A percentile compares a stretch with the other conserved stretches of the same genome.
Conservation (phyloP, 805 yeast genomes). For the Pichia nanzhaoensis region DNA sequence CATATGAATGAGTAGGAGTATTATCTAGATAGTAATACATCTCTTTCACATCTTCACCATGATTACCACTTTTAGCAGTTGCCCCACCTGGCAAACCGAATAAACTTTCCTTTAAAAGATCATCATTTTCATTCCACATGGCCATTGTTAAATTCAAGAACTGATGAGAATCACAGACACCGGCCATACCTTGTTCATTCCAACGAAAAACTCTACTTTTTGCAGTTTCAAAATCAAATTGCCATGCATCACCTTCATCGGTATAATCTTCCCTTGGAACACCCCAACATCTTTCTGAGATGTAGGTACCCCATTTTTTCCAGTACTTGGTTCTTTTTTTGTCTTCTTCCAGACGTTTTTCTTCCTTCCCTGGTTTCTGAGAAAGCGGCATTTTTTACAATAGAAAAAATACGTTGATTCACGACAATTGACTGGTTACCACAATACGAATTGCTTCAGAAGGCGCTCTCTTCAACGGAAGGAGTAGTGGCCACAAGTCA, state of each 20-base stretch:
- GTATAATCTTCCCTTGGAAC: conserved; percentile 87
- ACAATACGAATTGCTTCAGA: no score
- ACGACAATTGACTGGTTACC: background rate
- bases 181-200: conserved; percentile 96
- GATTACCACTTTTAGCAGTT: conserved; percentile 65
- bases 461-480: no score
- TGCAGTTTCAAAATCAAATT: conserved; percentile 81
- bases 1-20: conserved; percentile 88
- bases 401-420: background rate
- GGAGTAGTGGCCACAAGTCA: no score
- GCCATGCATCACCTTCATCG: conserved; percentile 84
- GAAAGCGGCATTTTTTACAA: conserved; percentile 18
- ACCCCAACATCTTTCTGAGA: conserved; percentile 85
- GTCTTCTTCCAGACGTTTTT: conserved; percentile 37
- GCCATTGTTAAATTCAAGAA: conserved; percentile 71
- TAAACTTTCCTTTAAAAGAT: conserved; percentile 73
- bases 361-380: conserved; percentile 27
- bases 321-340: conserved; percentile 46
- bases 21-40: conserved; percentile 80
- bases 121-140: conserved; percentile 87
- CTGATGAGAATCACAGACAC: conserved; percentile 80
- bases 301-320: conserved; percentile 89
- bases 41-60: conserved; percentile 93
- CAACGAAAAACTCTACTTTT: conserved; percentile 77
- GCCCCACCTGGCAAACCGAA: conserved; percentile 82